These are phyloP conservation scores for Solanum habrochaites DNA, from an alignment of 257 asterid species.

Conservation along the genomic window DNA sequence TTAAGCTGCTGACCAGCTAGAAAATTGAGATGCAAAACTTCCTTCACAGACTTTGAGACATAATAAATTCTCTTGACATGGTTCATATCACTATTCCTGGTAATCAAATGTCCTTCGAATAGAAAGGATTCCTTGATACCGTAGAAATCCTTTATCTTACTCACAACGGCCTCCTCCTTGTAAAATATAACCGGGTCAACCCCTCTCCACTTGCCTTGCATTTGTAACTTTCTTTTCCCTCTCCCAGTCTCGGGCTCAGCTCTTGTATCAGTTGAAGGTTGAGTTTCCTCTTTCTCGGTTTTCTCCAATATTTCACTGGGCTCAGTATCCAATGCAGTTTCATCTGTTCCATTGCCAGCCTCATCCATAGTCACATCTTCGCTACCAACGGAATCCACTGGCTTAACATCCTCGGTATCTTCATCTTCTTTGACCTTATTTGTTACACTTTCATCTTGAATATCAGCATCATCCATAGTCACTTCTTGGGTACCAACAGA, in stretches of 20 bases:
- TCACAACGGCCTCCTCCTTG: conserved; percentile 48
- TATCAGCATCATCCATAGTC: not conserved
- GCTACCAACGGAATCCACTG: not conserved
- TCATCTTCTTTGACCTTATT: conserved; percentile 31
- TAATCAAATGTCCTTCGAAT: conserved; percentile 67
- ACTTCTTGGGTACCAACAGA: not conserved
- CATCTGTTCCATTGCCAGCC: conserved; percentile 20
- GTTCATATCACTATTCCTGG: conserved; percentile 67
- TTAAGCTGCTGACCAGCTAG: conserved; percentile 85
- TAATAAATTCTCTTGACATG: conserved; percentile 86
- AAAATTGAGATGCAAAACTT: conserved; percentile 73
- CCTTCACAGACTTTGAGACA: conserved; percentile 70
- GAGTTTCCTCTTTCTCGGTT: conserved; percentile 26
- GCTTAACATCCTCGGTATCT: conserved; percentile 1
- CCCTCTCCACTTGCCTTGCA: conserved; percentile 94
- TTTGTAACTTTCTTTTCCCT: conserved; percentile 73
- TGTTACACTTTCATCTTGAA: conserved; percentile 19
- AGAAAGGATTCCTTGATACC: conserved; percentile 80
- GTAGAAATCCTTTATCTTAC: conserved; percentile 61
- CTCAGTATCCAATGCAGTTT: conserved; percentile 24
- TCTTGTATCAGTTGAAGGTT: conserved; percentile 23
- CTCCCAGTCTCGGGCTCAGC: conserved; percentile 24
- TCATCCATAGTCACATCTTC: not conserved
- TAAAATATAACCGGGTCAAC: conserved; percentile 93
- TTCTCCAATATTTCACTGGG: conserved; percentile 19